Evolutionary conservation across 2,329 filamentous ascomycete species (phyloP), one percentile per base, ranked within the genome.

Genomic region (Hymenotorrendiella dingleyae): DNA sequence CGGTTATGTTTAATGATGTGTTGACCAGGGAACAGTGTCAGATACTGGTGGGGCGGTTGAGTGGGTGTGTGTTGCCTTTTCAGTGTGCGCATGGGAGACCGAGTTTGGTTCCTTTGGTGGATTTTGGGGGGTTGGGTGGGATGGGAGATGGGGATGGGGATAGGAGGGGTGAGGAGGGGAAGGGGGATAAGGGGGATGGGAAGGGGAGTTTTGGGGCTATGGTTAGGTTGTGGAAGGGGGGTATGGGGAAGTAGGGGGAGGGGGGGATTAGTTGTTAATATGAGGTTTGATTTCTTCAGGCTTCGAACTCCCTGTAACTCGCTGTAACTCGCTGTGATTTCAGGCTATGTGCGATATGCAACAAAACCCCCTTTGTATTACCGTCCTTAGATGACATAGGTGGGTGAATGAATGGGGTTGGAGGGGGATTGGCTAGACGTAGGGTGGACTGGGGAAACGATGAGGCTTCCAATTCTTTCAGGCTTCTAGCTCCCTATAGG

Each of bases 1-100:
- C 87, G 2, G 80, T 93, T 59, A 91, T 90, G 85, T 94, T 94
- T 64, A 91, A 91, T 53, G 87, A 94, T 55, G 58, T 66, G 5
- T 64, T 93, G 6, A 70, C 69, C 0, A 49, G 59, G 1, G 62
- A 69, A 0, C 72, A 87, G 49, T 91, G 86, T 53, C 52, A 64
- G 8, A 58, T 62, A 0, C 62, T 93, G 24, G 60, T 91, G 0
- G 47, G 42, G 2, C 69, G 69, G 3, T 64, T 93, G n/a, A 71
- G 74, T 0, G 58, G 55, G 0, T 89, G 84, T 52, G 71, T 69
- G 0, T 86, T 91, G 48, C 86, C 87, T 0, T 93, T 93, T 52
- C 82, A 87, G 58, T 94, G 87, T 62, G 87, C 87, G 1, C 87
- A 94, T 67, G 87, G 87, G 0, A 70, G 81, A 40, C 80, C 80